Evolutionary conservation across 805 yeast species (phyloP).

Genomic region (Starmera dryadoides): DNA sequence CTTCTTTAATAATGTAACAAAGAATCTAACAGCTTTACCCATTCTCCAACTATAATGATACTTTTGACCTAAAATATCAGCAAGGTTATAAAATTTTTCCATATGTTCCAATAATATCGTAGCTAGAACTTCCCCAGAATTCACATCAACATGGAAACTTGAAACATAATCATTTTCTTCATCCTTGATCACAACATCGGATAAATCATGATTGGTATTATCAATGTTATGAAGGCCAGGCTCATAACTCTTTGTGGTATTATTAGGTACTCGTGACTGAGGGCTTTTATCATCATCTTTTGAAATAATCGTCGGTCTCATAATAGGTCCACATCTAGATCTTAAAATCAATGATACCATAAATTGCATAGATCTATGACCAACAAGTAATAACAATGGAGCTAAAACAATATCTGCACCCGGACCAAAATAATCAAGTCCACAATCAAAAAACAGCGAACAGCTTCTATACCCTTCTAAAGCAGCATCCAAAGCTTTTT

Average conservation of each 20-base stretch:
- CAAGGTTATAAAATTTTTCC: slow-evolving; percentile 32
- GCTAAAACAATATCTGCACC: slow-evolving; percentile 40
- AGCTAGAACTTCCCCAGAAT: slow-evolving; percentile 29
- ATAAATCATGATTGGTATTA: slow-evolving; percentile 17
- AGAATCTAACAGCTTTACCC: slow-evolving; percentile 45
- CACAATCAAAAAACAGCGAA: slow-evolving; percentile 32
- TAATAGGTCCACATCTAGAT: slow-evolving; percentile 36
- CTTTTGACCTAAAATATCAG: slow-evolving; percentile 42
- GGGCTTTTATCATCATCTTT: slow-evolving; percentile 9
- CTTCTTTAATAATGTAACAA: slow-evolving; percentile 29
- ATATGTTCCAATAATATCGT: slow-evolving; percentile 31
- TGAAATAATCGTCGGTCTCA: slow-evolving; percentile 14
- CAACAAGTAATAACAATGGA: slow-evolving; percentile 43
- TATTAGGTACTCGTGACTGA: slow-evolving; percentile 7
- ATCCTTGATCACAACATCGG: slow-evolving; percentile 13
- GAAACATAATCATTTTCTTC: slow-evolving; percentile 18
- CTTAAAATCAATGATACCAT: slow-evolving; percentile 48
- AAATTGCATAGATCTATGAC: slow-evolving; percentile 51
- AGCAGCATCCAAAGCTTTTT: slow-evolving; percentile 33
- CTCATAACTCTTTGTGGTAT: slow-evolving; percentile 10
- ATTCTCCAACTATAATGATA: slow-evolving; percentile 67
- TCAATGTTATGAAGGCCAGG: slow-evolving; percentile 7
- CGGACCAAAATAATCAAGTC: slow-evolving; percentile 23
- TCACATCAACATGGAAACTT: slow-evolving; percentile 25
- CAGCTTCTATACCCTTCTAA: slow-evolving; percentile 36